Evolutionary conservation across 106 monocot genomes (phyloP), one percentile per base, ranked within the genome.

Genomic region (Allium cepa): DNA sequence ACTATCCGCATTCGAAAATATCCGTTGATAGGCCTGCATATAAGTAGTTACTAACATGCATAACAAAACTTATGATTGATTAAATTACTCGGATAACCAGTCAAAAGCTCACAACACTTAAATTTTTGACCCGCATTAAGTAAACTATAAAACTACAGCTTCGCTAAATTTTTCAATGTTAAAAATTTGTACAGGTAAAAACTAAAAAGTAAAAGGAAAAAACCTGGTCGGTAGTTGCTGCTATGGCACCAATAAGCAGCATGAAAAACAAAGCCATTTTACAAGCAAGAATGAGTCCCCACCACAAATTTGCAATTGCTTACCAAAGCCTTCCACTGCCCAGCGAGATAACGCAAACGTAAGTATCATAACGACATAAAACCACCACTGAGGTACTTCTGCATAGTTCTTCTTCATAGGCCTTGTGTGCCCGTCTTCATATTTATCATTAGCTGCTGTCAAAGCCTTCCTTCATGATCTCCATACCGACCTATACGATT

Each of bases 381-480:
- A 95, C 94, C 91, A 95, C 85, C 85, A 95, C 27, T 95, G 76
- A 7, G 95, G 91, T 12, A 95, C 91, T 26, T 73, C 76, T 62
- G 83, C 79, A 69, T 95, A 91, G 67, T 86, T 84, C 71, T 62
- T 79, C 78, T 76, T 85, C 95, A 95, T 95, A 10, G 91, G 58
- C 11, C 66, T 74, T 0, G 74, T 66, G 46, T 74, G 74, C 13
- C 66, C 74, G 59, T 74, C 74, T 11, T 57, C 48, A 7, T 53
- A 49, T 49, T 70, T 76, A 16, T 58, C 56, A n/a, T 65, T 46
- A 10, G 63, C 71, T 3, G 7, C 11, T 10, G 64, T 47, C 15
- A 69, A 47, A 1, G 79, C 56, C 7, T 62, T 55, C 11, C 47
- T 22, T 79, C 79, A 83, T 17, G 50, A 8, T 48, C 50, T 14